Evolutionary conservation across 306 rosid genomes (phyloP).

Genomic region (Trifolium subterraneum): DNA sequence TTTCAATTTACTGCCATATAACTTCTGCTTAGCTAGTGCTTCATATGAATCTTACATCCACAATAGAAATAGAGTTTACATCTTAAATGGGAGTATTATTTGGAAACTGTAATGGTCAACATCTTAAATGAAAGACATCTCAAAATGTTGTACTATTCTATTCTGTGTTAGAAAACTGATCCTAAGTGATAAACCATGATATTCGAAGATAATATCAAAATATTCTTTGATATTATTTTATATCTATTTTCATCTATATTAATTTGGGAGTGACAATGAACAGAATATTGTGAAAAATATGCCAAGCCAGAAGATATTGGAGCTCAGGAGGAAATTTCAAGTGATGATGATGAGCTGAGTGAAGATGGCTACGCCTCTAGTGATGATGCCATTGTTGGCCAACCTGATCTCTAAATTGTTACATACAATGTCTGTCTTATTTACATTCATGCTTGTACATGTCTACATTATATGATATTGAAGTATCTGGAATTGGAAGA

Average conservation of each 20-base stretch:
- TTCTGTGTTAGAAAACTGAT: neutral
- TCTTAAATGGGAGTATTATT: neutral
- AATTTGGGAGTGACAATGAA: conserved; percentile 36
- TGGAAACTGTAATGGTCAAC: neutral
- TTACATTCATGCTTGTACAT: conserved; percentile 54
- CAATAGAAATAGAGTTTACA: neutral
- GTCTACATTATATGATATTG: conserved; percentile 54
- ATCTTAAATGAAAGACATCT: neutral
- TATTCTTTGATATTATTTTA: too few species aligned
- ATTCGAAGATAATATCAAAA: too few species aligned
- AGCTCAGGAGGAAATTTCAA: conserved; percentile 63
- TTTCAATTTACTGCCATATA: conserved; percentile 22
- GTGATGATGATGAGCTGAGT: conserved; percentile 79
- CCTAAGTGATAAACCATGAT: too few species aligned
- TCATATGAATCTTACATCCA: conserved; percentile 24
- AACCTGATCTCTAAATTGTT: conserved; percentile 68
- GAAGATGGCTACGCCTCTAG: conserved; percentile 75
- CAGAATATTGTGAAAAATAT: conserved; percentile 81
- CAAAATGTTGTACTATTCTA: conserved; percentile 11
- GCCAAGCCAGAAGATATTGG: conserved; percentile 83
- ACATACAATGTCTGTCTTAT: conserved; percentile 36
- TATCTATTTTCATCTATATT: conserved; percentile 19
- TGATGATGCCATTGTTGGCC: conserved; percentile 69
- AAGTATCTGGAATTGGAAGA: conserved; percentile 47
- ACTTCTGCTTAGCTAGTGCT: conserved; percentile 5